Evolutionary conservation across 352 stramenopile genomes (phyloP).

Genomic region (Globisporangium solare): DNA sequence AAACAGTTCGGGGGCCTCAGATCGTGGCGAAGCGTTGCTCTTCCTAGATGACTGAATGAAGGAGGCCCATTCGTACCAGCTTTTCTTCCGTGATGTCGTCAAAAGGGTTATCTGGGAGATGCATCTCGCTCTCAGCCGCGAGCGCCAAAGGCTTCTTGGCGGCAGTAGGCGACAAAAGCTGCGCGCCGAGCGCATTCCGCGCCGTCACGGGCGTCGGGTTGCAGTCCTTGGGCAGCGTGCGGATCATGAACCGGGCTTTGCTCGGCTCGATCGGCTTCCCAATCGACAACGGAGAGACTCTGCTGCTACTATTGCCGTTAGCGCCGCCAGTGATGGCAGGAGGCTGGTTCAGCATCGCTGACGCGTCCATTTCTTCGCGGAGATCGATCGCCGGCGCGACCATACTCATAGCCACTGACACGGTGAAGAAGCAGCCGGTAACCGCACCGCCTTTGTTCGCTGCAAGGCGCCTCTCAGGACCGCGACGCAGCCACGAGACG

Average conservation of each 20-base stretch:
- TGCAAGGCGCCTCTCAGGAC: background rate
- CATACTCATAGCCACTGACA: slow-evolving; percentile 28
- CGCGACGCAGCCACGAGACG: too few relatives aligned
- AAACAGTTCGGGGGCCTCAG: background rate
- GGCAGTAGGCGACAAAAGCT: slow-evolving; percentile 22
- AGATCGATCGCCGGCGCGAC: slow-evolving; percentile 30
- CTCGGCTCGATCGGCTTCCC: slow-evolving; percentile 10
- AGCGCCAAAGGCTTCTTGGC: slow-evolving; percentile 3
- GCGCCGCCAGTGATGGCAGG: too few relatives aligned
- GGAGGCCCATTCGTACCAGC: slow-evolving; percentile 23
- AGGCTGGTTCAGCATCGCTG: background rate
- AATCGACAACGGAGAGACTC: background rate
- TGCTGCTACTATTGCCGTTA: too few relatives aligned
- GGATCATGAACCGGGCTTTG: slow-evolving; percentile 66
- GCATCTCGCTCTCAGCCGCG: slow-evolving; percentile 15
- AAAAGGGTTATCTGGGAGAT: slow-evolving; percentile 60
- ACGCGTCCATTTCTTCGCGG: slow-evolving; percentile 47
- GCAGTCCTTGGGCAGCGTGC: slow-evolving; percentile 63
- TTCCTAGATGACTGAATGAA: too few relatives aligned
- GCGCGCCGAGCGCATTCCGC: slow-evolving; percentile 3
- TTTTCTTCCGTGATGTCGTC: slow-evolving; percentile 79
- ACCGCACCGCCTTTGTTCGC: background rate
- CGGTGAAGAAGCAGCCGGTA: background rate
- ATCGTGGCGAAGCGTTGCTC: too few relatives aligned
- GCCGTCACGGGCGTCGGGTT: slow-evolving; percentile 53